Conservation (phyloP, 257 asterid species). For the Primulina huaijiensis region DNA sequence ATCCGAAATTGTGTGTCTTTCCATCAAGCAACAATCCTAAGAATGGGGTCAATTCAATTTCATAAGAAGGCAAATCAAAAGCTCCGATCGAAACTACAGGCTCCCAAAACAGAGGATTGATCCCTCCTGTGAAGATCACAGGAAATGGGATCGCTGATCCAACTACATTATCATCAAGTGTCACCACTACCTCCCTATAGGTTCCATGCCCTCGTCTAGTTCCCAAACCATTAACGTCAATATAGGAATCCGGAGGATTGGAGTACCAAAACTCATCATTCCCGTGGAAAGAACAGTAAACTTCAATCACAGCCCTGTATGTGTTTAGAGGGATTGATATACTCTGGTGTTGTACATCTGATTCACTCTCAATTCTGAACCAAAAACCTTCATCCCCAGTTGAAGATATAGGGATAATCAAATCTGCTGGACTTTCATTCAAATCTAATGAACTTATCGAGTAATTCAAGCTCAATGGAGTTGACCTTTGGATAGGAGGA, state of each 20-base stretch:
- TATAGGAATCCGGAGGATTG: slow-evolving; percentile 21
- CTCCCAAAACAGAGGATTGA: slow-evolving; percentile 84
- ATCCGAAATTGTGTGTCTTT: slow-evolving; percentile 44
- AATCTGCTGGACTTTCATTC: slow-evolving; percentile 18
- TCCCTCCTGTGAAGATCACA: slow-evolving; percentile 73
- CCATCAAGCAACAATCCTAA: slow-evolving; percentile 58
- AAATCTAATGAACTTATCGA: slow-evolving; percentile 24
- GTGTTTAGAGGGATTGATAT: slow-evolving; percentile 26
- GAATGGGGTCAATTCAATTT: slow-evolving; percentile 66
- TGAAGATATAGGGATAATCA: slow-evolving; percentile 12
- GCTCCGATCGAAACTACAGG: slow-evolving; percentile 86
- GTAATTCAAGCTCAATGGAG: background rate
- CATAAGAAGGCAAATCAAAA: slow-evolving; percentile 78
- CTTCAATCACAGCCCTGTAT: slow-evolving; percentile 29
- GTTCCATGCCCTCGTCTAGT: slow-evolving; percentile 14
- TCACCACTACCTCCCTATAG: slow-evolving; percentile 2
- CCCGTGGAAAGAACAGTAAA: slow-evolving; percentile 29
- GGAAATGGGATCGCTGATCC: slow-evolving; percentile 83
- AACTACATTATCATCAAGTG: slow-evolving; percentile 39
- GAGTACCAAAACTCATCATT: slow-evolving; percentile 31
- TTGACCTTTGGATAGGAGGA: background rate
- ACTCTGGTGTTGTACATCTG: slow-evolving; percentile 10
- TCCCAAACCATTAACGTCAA: background rate
- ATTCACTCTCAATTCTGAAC: slow-evolving; percentile 15
- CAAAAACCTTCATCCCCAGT: slow-evolving; percentile 16